Base-by-base conservation (phyloP, 2,329 filamentous ascomycete genomes). In the Eutypa lata region DNA sequence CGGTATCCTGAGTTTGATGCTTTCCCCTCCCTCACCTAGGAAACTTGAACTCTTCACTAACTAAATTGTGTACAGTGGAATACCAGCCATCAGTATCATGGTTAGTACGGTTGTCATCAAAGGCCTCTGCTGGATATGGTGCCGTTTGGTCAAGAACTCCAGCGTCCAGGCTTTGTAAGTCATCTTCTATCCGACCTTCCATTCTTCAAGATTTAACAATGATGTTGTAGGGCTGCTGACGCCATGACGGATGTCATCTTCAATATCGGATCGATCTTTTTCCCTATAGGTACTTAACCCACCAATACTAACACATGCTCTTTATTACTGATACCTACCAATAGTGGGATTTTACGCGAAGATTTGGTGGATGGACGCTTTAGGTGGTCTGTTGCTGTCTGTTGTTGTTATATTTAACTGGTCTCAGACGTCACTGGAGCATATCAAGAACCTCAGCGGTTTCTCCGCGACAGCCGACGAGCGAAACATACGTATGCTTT, bases 261-360 rank as follows among this genome's bases (percentile, higher is more conserved):
- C 80, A 96, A 96, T 71, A 84, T 83, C 1, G 93, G 94, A 64
- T 91, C 88, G 58, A 94, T 96, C 64, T 79, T 94, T 22, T 96
- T 96, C 66, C 91, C 91, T 1, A 82, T 95, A 8, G 64, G 80
- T 83, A 70, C 58, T 76, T 70, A 7, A 6, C 18, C 22, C 28
- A 21, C 26, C 26, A 24, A 26, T 1, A 16, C 46, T 35, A 40
- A 49, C 48, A 28, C 52, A n/a, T 18, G 45, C 16, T 10, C 7
- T 42, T 46, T 51, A 21, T 50, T 46, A 16, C 18, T 54, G 56
- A 60, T 50, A 48, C 49, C 33, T 18, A n/a, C 28, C 16, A 33
- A 10, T 46, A 80, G 78, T 90, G 51, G 90, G 90, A 22, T 92
- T 82, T 73, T 92, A 88, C 62, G 79, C 81, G n/a, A 75, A 77